These are phyloP conservation scores for Suhomyces canberraensis DNA, from an alignment of 805 yeast genomes.

Conservation along the genomic window DNA sequence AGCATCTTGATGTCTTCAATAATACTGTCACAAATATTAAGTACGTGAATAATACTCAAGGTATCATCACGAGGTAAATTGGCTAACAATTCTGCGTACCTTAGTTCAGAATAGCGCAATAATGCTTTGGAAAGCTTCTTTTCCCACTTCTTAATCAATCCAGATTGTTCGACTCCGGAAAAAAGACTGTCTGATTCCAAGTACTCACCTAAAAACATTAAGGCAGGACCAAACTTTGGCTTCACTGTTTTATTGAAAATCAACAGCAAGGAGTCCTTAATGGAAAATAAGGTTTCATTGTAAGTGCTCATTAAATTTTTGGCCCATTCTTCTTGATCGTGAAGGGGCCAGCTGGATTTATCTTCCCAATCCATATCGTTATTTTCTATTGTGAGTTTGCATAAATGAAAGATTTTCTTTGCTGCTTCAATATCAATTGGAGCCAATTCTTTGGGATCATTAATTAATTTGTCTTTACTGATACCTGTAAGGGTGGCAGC, in stretches of 20 bases:
- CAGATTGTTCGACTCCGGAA: slow-evolving; percentile 28
- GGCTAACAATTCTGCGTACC: slow-evolving; percentile 39
- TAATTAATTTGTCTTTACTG: slow-evolving; percentile 22
- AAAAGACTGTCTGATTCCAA: slow-evolving; percentile 48
- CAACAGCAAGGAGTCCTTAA: slow-evolving; percentile 41
- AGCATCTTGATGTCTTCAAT: slow-evolving; percentile 46
- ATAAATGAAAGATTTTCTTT: slow-evolving; percentile 23
- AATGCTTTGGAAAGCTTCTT: slow-evolving; percentile 33
- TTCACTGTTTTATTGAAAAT: slow-evolving; percentile 40
- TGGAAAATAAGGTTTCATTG: slow-evolving; percentile 42
- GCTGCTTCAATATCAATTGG: slow-evolving; percentile 30
- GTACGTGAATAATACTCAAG: slow-evolving; percentile 52
- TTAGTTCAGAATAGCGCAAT: slow-evolving; percentile 32
- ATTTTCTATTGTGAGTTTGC: slow-evolving; percentile 31
- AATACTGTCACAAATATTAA: slow-evolving; percentile 53
- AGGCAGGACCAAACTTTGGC: slow-evolving; percentile 57
- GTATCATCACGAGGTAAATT: slow-evolving; percentile 58
- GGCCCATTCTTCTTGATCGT: slow-evolving; percentile 52
- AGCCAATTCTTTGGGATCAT: slow-evolving; percentile 21
- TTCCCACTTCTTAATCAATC: slow-evolving; percentile 47
- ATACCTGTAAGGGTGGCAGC: slow-evolving; percentile 40
- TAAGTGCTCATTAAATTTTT: slow-evolving; percentile 44
- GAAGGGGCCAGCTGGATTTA: slow-evolving; percentile 29
- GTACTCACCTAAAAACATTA: slow-evolving; percentile 48
- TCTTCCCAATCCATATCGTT: slow-evolving; percentile 30